A percentile compares a stretch with the other conserved stretches of the same genome.
phyloP scores from a whole-genome alignment of 129 eudicot species.

The Centaurea solstitialis region DNA sequence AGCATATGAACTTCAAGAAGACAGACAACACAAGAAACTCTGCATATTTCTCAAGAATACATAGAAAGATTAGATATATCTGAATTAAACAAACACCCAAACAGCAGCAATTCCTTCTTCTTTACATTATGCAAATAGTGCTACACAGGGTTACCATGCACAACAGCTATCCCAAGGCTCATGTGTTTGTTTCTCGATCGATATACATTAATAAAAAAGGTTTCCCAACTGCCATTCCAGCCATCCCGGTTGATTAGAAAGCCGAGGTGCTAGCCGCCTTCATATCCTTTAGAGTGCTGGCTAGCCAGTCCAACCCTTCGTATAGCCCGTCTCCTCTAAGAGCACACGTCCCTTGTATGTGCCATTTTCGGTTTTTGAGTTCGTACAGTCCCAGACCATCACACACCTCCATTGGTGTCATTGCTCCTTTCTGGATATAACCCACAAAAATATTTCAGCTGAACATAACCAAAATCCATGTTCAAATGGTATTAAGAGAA shows the following conservation, averaged over 20 bases:
- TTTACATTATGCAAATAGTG: conserved; percentile 35
- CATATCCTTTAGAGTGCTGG: conserved; percentile 89
- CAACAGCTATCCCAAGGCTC: conserved; percentile 29
- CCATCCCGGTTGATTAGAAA: conserved; percentile 54
- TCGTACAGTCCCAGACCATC: conserved; percentile 92
- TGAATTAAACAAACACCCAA: conserved; percentile 32
- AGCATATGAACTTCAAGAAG: not conserved
- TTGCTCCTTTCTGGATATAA: conserved; percentile 79
- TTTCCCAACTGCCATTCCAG: not conserved
- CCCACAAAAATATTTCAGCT: not conserved
- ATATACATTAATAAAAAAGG: conserved; percentile 22
- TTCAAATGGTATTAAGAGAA: not conserved
- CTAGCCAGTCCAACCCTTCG: conserved; percentile 96
- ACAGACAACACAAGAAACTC: conserved; percentile 3
- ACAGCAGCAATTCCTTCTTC: conserved; percentile 17
- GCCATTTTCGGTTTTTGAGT: conserved; percentile 95
- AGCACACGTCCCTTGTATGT: conserved; percentile 98
- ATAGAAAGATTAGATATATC: conserved; percentile 9
- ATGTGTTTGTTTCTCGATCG: conserved; percentile 8
- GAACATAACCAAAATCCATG: not conserved
- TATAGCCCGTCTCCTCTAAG: conserved; percentile 95
- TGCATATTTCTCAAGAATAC: conserved; percentile 17
- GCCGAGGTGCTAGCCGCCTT: conserved; percentile 81
- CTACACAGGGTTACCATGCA: conserved; percentile 33
- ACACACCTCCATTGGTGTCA: conserved; percentile 94